phyloP scores from a whole-genome alignment of 805 yeast genomes.

The Starmerella asiatica region DNA sequence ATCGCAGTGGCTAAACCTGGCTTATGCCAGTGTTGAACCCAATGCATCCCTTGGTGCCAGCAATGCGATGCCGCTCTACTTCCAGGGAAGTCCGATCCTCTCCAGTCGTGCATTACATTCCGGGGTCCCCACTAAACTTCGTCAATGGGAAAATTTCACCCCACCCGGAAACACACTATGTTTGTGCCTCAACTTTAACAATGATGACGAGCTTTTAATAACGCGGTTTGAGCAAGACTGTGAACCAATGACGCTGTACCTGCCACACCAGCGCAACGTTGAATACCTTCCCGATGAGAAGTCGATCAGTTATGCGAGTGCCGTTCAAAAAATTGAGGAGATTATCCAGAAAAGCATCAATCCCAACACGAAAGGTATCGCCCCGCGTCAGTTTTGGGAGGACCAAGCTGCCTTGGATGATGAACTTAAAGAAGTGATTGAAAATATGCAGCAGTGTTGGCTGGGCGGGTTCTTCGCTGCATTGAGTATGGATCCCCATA shows the following conservation, averaged over 20 bases:
- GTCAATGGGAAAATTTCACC: too few species aligned
- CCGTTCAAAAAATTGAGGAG: not conserved
- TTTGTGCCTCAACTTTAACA: constrained; percentile 3
- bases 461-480: constrained; percentile 63
- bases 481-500: too few species aligned
- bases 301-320: not conserved
- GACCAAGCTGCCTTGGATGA: constrained; percentile 49
- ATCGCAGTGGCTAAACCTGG: not conserved
- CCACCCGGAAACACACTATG: constrained; percentile 2
- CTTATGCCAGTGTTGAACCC: not conserved
- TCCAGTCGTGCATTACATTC: too few species aligned
- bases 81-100: too few species aligned
- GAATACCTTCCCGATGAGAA: not conserved
- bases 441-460: constrained; percentile 50
- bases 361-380: not conserved
- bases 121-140: too few species aligned
- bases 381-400: constrained; percentile 58
- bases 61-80: too few species aligned
- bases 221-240: constrained; percentile 1
- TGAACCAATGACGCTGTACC: not conserved
- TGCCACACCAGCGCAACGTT: not conserved
- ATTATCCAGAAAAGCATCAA: not conserved
- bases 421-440: constrained; percentile 40
- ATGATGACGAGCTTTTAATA: not conserved
- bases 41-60: too few species aligned